Evolutionary conservation across 495 filamentous ascomycete species (phyloP).

Genomic region (Aspergillus bertholletiae): DNA sequence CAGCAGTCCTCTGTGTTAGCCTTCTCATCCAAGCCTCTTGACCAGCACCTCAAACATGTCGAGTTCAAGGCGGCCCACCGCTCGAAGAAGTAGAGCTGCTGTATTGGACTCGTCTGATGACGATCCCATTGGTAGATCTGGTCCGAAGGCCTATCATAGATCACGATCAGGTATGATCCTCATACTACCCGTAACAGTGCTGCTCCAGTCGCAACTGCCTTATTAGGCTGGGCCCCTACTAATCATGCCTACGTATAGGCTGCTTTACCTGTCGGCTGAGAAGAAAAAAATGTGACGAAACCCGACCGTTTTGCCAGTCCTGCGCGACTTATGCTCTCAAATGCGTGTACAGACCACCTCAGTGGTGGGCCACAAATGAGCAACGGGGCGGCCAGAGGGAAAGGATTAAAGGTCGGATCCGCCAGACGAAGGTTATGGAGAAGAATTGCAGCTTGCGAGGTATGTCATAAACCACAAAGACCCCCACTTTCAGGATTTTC

Average conservation of each 20-base stretch:
- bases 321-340: conserved; percentile 78
- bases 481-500: not conserved
- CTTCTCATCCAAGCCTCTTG: too few species aligned
- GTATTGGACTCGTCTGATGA: too few species aligned
- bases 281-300: conserved; percentile 97
- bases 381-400: conserved; percentile 81
- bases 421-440: conserved; percentile 85
- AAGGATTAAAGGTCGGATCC: conserved; percentile 88
- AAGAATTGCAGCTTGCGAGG: conserved; percentile 51
- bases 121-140: too few species aligned
- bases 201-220: not conserved
- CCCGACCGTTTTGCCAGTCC: conserved; percentile 72
- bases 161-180: too few species aligned
- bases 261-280: conserved; percentile 95
- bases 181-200: not conserved
- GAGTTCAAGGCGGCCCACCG: too few species aligned
- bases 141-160: too few species aligned
- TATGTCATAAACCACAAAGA: conserved; percentile 36
- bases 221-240: not conserved
- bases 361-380: conserved; percentile 92
- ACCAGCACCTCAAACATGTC: too few species aligned
- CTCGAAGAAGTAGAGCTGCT: too few species aligned
- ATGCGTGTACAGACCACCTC: conserved; percentile 90
- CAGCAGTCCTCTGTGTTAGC: too few species aligned
- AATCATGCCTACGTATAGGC: conserved; percentile 45